A percentile compares a stretch with the other conserved stretches of the same genome.
Evolutionary conservation across 2,329 filamentous ascomycete genomes (phyloP).

Genomic region (Aspergillus sp.): DNA sequence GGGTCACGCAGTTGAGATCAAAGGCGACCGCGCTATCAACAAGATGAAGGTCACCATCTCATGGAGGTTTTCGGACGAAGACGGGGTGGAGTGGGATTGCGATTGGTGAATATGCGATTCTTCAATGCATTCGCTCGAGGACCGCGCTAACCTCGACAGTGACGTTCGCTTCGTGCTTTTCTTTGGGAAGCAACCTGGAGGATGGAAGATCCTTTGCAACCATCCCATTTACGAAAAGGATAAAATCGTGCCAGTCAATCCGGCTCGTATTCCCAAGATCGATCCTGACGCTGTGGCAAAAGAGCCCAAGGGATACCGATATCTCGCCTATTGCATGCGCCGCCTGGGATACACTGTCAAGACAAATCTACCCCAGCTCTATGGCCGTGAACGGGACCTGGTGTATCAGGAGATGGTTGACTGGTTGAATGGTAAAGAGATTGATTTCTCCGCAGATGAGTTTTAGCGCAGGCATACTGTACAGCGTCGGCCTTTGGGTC

Average conservation of each 20-base stretch:
- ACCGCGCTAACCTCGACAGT: neutral
- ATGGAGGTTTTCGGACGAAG: slow-evolving; percentile 2
- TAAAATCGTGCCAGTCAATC: slow-evolving; percentile 1
- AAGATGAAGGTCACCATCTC: slow-evolving; percentile 8
- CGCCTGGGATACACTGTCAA: too few relatives aligned
- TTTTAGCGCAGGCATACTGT: too few relatives aligned
- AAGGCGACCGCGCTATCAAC: slow-evolving; percentile 1
- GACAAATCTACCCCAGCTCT: too few relatives aligned
- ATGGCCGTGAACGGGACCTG: too few relatives aligned
- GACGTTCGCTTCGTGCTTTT: slow-evolving; percentile 1
- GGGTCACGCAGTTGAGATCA: slow-evolving; percentile 4
- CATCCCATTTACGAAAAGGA: slow-evolving; percentile 5
- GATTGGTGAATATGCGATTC: neutral
- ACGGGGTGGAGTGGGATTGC: slow-evolving; percentile 4
- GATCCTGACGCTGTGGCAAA: neutral
- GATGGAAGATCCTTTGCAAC: slow-evolving; percentile 5
- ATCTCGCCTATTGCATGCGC: neutral
- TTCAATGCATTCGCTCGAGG: neutral
- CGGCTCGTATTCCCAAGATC: neutral
- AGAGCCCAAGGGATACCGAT: slow-evolving; percentile 3
- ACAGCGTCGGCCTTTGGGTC: too few relatives aligned
- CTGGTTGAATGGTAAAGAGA: too few relatives aligned
- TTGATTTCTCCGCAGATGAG: too few relatives aligned
- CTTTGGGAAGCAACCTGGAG: neutral
- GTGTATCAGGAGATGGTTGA: too few relatives aligned